Evolutionary conservation across 306 rosid species (phyloP), one percentile per base, ranked within the genome.

Genomic region (Ammopiptanthus mongolicus): DNA sequence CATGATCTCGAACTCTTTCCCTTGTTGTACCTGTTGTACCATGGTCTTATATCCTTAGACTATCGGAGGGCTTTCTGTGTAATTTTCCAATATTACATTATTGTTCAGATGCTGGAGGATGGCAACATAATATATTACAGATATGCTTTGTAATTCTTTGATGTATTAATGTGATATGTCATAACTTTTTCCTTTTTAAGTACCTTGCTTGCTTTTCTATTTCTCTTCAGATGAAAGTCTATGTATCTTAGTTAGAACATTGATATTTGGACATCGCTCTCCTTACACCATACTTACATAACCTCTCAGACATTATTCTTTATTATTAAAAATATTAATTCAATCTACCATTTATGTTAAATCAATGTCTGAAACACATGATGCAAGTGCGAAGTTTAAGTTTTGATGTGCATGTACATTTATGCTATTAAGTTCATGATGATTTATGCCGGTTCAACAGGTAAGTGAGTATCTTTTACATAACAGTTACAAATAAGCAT

Each of bases 1-100:
- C 46, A 69, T 68, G 67, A 74, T 82, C 28, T 31, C 61, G 18
- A 74, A 63, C 28, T 65, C 80, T 69, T 73, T 60, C 71, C 60
- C 62, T 66, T 50, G 58, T 50, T 48, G 65, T 25, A 15, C 34
- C 55, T 29, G 52, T 11, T 51, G n/a, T 75, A 39, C 47, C 18
- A 53, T 12, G 84, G 80, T 56, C 58, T 50, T 47, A 66, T 63
- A 68, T 75, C 60, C 76, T 62, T 73, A 48, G 5, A 37, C 69
- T 71, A 17, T 80, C 69, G 22, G 68, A 46, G 58, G 59, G 73
- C 65, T 51, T 83, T 37, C 67, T 21, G 14, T 33, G 71, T 72
- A 76, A 65, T 41, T 74, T 64, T 64, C 53, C 13, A 77, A 37
- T 31, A 22, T 53, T 62, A 63, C 21, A 12, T 69, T 65, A 42